These are phyloP conservation scores for Bolboschoenoplectus hybrid DNA, from an alignment of 202 grass and related monocot genomes.

Conservation along the genomic window DNA sequence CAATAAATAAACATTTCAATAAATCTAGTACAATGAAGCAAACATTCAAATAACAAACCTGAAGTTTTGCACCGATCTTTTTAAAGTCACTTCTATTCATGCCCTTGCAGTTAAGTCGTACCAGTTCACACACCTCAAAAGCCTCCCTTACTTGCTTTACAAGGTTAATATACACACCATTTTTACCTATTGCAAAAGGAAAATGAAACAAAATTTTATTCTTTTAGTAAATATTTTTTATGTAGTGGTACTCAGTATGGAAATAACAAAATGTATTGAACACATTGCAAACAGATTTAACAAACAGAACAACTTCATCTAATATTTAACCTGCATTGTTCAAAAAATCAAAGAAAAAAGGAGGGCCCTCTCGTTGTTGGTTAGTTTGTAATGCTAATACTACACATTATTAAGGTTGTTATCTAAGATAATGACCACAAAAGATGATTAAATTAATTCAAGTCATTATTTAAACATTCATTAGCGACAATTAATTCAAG, in stretches of 20 bases:
- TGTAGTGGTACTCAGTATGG: not conserved
- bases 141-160: conserved; percentile 79
- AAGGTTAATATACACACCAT: conserved; percentile 89
- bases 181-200: conserved; percentile 67
- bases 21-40: not conserved
- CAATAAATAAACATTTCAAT: not conserved
- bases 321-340: not conserved
- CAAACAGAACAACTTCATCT: not conserved
- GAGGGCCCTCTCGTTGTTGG: not conserved
- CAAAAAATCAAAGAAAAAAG: not conserved
- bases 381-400: not conserved
- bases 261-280: not conserved
- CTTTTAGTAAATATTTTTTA: not conserved
- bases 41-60: conserved; percentile 48
- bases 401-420: not conserved
- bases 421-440: not conserved
- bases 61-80: conserved; percentile 92
- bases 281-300: conserved; percentile 2
- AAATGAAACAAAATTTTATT: not conserved
- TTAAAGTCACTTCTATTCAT: conserved; percentile 87
- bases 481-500: not conserved
- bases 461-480: conserved; percentile 10
- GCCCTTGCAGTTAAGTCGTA: conserved; percentile 68
- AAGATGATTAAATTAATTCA: not conserved
- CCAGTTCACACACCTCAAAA: conserved; percentile 94